phyloP scores from a whole-genome alignment of 345 rosid genomes.

The Limnanthes douglasii region DNA sequence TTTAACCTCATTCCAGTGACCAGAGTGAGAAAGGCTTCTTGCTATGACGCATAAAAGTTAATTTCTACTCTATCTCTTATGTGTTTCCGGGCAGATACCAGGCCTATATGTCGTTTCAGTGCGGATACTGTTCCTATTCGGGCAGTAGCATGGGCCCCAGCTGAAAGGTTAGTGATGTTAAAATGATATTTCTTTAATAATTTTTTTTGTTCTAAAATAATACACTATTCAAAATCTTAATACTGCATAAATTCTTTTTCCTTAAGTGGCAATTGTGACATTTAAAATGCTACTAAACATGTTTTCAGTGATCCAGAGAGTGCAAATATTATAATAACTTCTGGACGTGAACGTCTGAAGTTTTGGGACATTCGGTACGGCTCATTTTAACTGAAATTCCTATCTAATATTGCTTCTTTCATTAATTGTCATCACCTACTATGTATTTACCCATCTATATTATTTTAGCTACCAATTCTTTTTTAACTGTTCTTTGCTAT shows the following conservation, averaged over 20 bases:
- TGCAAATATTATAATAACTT: slow-evolving; percentile 53
- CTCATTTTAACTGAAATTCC: no score
- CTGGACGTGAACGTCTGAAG: slow-evolving; percentile 78
- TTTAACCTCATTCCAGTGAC: slow-evolving; percentile 3
- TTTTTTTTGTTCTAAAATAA: no score
- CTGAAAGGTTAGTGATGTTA: slow-evolving; percentile 34
- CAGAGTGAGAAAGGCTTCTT: slow-evolving; percentile 2
- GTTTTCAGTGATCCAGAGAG: slow-evolving; percentile 45
- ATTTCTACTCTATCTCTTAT: slow-evolving; percentile 1
- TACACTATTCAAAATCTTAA: no score
- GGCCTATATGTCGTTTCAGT: slow-evolving; percentile 70
- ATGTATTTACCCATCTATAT: no score
- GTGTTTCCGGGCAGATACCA: slow-evolving; percentile 46
- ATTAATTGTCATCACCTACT: slow-evolving; percentile 1
- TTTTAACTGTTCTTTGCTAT: not conserved
- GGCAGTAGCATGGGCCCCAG: slow-evolving; percentile 86
- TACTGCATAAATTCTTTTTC: no score
- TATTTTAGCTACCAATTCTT: not conserved
- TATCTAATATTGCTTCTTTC: no score
- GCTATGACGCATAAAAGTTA: slow-evolving; percentile 2
- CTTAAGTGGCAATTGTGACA: slow-evolving; percentile 5
- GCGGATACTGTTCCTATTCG: slow-evolving; percentile 80
- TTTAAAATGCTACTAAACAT: slow-evolving; percentile 6
- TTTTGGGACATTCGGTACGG: slow-evolving; percentile 87
- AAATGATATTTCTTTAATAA: not conserved